Conservation (phyloP, 106 monocot species). For the Apostasia ramifera region DNA sequence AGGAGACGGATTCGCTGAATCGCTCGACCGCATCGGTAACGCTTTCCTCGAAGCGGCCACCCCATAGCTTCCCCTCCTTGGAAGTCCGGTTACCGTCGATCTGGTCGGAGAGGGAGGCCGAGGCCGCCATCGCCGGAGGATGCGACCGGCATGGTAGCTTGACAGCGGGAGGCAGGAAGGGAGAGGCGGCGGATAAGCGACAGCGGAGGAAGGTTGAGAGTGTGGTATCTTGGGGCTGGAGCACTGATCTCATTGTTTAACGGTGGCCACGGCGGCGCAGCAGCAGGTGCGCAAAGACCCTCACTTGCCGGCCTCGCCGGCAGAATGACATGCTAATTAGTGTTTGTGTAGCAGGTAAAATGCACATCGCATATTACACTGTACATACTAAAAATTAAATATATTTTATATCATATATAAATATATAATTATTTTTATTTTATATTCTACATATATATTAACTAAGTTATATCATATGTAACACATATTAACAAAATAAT, state of each 20-base stretch:
- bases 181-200: neutral
- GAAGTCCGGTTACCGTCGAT: neutral
- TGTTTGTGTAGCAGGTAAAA: no score
- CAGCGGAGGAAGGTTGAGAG: neutral
- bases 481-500: no score
- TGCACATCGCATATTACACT: no score
- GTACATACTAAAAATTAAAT: no score
- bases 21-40: constrained; percentile 78
- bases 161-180: neutral
- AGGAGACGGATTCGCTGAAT: constrained; percentile 91
- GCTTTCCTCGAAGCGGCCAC: constrained; percentile 80
- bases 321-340: no score
- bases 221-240: neutral
- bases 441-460: no score
- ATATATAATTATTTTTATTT: no score
- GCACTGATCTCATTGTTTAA: neutral
- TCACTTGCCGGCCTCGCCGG: no score
- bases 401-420: no score
- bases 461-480: no score
- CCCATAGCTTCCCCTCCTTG: constrained; percentile 89
- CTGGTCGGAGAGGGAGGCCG: neutral
- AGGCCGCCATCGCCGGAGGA: neutral
- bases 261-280: no score
- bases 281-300: no score
- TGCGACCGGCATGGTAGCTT: neutral